Percentiles rank a stretch among this genome's conserved stretches.
These are phyloP conservation scores for Atkinsonella hypoxylon DNA, from an alignment of 2,329 filamentous ascomycete genomes.

Conservation along the genomic window DNA sequence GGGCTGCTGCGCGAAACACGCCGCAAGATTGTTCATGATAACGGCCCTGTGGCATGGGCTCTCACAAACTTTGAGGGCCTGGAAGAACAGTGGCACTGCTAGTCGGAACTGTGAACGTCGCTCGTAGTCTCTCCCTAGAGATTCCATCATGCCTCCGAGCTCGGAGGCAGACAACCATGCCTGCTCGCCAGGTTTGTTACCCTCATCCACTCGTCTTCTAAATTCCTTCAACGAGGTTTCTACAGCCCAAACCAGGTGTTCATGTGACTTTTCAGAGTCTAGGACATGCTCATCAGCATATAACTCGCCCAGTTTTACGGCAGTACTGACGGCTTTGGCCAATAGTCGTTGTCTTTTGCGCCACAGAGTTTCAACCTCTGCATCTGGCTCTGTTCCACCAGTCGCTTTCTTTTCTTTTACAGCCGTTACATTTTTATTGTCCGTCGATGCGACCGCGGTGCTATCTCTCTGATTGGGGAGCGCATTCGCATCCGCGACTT, in stretches of 20 bases:
- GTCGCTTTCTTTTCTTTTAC: slow-evolving; percentile 3
- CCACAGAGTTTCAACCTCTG: slow-evolving; percentile 35
- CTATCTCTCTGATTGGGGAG: not conserved
- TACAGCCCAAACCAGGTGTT: slow-evolving; percentile 66
- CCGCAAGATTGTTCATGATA: slow-evolving; percentile 77
- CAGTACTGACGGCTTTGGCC: slow-evolving; percentile 61
- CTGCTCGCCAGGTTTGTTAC: slow-evolving; percentile 57
- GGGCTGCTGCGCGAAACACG: slow-evolving; percentile 58
- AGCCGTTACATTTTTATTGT: slow-evolving; percentile 6
- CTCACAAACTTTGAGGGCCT: slow-evolving; percentile 60
- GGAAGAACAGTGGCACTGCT: slow-evolving; percentile 74
- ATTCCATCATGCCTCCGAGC: slow-evolving; percentile 62
- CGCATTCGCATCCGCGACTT: not conserved
- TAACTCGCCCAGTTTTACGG: slow-evolving; percentile 74
- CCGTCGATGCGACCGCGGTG: not conserved
- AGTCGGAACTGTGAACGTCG: slow-evolving; percentile 64
- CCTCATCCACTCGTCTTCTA: slow-evolving; percentile 52
- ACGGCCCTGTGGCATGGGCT: slow-evolving; percentile 65
- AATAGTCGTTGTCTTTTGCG: slow-evolving; percentile 54
- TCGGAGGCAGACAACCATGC: slow-evolving; percentile 60
- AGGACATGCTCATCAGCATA: slow-evolving; percentile 68
- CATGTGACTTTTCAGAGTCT: slow-evolving; percentile 59
- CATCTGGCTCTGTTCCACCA: not conserved
- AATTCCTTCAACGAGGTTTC: slow-evolving; percentile 68
- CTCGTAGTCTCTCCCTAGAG: slow-evolving; percentile 67